These are phyloP conservation scores for Trichoderma endophyticum DNA, from an alignment of 2,329 filamentous ascomycete species.

Conservation along the genomic window DNA sequence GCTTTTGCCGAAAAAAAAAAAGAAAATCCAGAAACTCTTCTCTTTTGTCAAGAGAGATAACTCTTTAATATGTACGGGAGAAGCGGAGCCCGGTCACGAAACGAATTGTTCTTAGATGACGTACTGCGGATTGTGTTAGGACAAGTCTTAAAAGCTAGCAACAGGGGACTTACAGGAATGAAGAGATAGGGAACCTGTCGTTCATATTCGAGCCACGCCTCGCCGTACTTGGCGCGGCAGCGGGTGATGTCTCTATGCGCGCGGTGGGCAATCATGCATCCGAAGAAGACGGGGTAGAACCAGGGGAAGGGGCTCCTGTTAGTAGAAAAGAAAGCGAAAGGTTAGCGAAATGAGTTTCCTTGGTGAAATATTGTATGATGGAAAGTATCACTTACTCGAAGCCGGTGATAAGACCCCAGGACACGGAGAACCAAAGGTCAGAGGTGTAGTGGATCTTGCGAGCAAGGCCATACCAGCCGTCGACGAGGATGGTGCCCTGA, in stretches of 20 bases:
- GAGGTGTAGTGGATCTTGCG: slow-evolving; percentile 59
- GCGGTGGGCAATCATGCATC: slow-evolving; percentile 76
- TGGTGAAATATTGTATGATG: background rate
- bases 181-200: slow-evolving; percentile 77
- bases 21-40: background rate
- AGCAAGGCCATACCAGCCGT: slow-evolving; percentile 79
- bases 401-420: slow-evolving; percentile 51
- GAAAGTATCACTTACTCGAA: slow-evolving; percentile 36
- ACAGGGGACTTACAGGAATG: slow-evolving; percentile 57
- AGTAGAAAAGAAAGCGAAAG: background rate
- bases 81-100: slow-evolving; percentile 6
- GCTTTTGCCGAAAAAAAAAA: background rate
- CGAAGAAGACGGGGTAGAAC: slow-evolving; percentile 87
- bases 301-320: slow-evolving; percentile 72
- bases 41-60: background rate
- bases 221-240: slow-evolving; percentile 77
- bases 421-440: slow-evolving; percentile 48
- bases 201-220: slow-evolving; percentile 78
- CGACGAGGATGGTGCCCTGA: slow-evolving; percentile 71
- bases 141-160: no score
- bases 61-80: slow-evolving; percentile 19
- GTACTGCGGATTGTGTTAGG: slow-evolving; percentile 34
- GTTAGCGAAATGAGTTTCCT: slow-evolving; percentile 13
- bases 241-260: slow-evolving; percentile 72
- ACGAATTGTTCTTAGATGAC: slow-evolving; percentile 35